Base-by-base conservation (phyloP, 1,139 yeast species). In the Scheffersomyces cryptocercus region DNA sequence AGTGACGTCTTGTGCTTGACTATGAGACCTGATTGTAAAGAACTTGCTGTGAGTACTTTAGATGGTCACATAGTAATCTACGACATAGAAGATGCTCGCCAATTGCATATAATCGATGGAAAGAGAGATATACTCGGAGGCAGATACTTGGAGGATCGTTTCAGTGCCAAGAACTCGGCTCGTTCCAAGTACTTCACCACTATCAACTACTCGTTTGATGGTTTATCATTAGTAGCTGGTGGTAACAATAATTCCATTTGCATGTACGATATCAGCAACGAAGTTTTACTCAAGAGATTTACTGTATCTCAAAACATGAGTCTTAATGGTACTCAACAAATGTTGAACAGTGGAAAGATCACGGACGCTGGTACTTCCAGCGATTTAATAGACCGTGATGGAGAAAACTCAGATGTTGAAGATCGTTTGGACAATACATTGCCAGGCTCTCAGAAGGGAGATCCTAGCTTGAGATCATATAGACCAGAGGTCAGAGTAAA, bases 211-310 rank as follows among this genome's bases (percentile, higher is more conserved):
- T 87, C 96, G 52, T 86, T 91, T 54, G 99, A 93, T 67, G 99
- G 99, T 1, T 70, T 82, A 40, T 82, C 88, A 29, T 71, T 93
- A 37, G 81, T 91, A 43, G 98, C 97, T 5, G 99, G 91, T 28
- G 99, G 99, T 48, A 88, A 88, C 64, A 88, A 91, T 59, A 89
- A 90, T 58, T 85, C 91, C 41, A 85, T 95, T 36, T 91, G 98
- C 66, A 74, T 93, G 50, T 93, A 93, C 63, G 99, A 93, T 65
- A 78, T 91, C 40, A 81, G 84, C 30, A 90, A 90, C 59, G 95
- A 88, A 61, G 98, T 93, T 3, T 68, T 95, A 45, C 70, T 93
- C 51, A 85, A 81, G 59, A 79, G 93, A 61, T 91, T 89, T 61
- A 80, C 82, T 4, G 90, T 93, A 11, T 91, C 98, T 5, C 81